Base-by-base conservation (phyloP, 768 basidiomycete species). In the Leccinum incarnatum region DNA sequence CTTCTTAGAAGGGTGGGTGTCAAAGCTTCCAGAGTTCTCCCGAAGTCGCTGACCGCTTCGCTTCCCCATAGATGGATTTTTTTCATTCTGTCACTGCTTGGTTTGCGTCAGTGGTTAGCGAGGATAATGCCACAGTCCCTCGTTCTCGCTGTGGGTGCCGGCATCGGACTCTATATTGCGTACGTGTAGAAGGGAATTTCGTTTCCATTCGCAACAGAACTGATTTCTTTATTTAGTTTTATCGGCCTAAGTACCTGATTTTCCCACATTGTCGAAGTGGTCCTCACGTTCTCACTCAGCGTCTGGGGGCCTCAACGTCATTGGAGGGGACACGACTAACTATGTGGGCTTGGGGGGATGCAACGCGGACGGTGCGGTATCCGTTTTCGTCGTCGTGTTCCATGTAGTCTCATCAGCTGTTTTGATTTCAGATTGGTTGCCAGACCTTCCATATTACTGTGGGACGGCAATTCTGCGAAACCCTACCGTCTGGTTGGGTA, bases 111-210 rank as follows among this genome's bases (percentile, higher is more conserved):
- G 76, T 95, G 91, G 93, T 80, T 95, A 5, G 90, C 88, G 14
- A 84, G 93, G 15, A 83, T 92, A 56, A 93, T 95, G 84, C 93
- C 93, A 1, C 88, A 90, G 62, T 93, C 92, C 3, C 81, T 95
- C 27, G 86, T 93, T 4, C 80, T 93, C 56, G 87, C 92, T 2
- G 89, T 93, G 11, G 93, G 92, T 46, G 84, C 89, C 37, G 93
- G 92, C 58, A 93, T 95, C 66, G 93, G 93, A 59, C 72, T 95
- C 17, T 95, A 91, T 74, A 91, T 95, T 62, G 91, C 91, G 80
- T 90, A 65, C 67, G 85, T 82, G 27, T 46, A 58, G 15, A 46
- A 55, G 17, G 47, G 36, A 54, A 34, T 27, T 36, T 53, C 15
- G 60, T 57, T 47, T 25, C 27, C 5, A 30, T 47, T 42, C n/a